Percentiles rank a stretch among this genome's conserved stretches.
phyloP scores from a whole-genome alignment of 306 rosid species.

The Dryas octopetala region DNA sequence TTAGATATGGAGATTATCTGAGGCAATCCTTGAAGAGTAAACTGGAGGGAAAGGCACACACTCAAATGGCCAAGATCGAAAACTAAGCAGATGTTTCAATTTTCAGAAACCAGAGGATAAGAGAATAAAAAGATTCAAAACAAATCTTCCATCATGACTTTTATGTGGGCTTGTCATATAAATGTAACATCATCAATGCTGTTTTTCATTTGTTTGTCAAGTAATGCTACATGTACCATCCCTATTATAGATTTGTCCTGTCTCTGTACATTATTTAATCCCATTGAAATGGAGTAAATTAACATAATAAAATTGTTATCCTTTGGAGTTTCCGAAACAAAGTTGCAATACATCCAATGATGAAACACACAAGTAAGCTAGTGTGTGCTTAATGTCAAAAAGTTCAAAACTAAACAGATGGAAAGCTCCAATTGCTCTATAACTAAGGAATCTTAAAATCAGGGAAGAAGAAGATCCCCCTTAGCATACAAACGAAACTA shows the following conservation, averaged over 20 bases:
- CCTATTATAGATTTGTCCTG: too few relatives aligned
- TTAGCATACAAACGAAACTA: neutral
- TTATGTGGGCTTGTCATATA: too few relatives aligned
- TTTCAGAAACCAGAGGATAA: neutral
- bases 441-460: neutral
- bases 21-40: conserved; percentile 21
- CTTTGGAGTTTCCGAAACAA: too few relatives aligned
- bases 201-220: too few relatives aligned
- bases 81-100: neutral
- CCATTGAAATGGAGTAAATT: too few relatives aligned
- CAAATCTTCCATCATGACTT: neutral
- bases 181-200: too few relatives aligned
- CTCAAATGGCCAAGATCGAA: conserved; percentile 18
- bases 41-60: conserved; percentile 33
- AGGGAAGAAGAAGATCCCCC: neutral
- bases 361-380: too few relatives aligned
- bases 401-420: neutral
- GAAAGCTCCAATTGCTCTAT: neutral
- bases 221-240: too few relatives aligned
- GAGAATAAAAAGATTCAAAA: neutral
- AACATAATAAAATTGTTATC: too few relatives aligned
- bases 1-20: conserved; percentile 37
- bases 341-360: too few relatives aligned
- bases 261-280: too few relatives aligned
- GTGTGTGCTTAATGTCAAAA: too few relatives aligned